phyloP scores from a whole-genome alignment of 2,329 filamentous ascomycete species.

The Alternaria sp. region DNA sequence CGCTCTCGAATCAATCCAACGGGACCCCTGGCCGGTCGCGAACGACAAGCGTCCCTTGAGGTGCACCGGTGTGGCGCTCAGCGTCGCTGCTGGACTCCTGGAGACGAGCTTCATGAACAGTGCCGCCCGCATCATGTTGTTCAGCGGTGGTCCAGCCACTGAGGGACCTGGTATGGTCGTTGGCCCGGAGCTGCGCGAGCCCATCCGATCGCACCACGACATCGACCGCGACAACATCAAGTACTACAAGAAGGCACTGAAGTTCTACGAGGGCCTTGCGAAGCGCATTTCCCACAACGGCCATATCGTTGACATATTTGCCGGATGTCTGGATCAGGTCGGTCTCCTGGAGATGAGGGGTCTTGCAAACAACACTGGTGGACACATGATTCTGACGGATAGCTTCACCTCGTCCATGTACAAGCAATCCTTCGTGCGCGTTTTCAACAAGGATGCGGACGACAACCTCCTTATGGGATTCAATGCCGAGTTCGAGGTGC shows the following conservation, averaged over 20 bases:
- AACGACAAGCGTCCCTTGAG: constrained; percentile 89
- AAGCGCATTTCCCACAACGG: constrained; percentile 96
- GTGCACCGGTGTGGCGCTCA: constrained; percentile 95
- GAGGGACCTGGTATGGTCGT: constrained; percentile 98
- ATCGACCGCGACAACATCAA: constrained; percentile 99
- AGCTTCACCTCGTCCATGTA: constrained; percentile 99
- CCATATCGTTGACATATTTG: constrained; percentile 97
- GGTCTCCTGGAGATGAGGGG: constrained; percentile 98
- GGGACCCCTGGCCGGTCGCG: constrained; percentile 95
- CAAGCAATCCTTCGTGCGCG: constrained; percentile 95
- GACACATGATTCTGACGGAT: constrained; percentile 97
- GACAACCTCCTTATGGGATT: constrained; percentile 98
- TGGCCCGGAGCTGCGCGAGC: constrained; percentile 91
- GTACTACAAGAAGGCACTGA: constrained; percentile 98
- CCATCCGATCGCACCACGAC: constrained; percentile 97
- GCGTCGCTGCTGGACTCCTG: constrained; percentile 88
- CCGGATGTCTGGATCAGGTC: constrained; percentile 95
- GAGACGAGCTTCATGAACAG: constrained; percentile 96
- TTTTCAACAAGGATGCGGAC: constrained; percentile 95
- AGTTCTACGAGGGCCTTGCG: constrained; percentile 95
- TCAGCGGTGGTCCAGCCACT: constrained; percentile 91
- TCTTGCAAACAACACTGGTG: constrained; percentile 91
- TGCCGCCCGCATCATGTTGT: constrained; percentile 95
- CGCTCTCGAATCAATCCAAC: constrained; percentile 91
- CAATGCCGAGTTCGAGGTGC: constrained; percentile 92